Evolutionary conservation across 345 rosid genomes (phyloP), one percentile per base, ranked within the genome.

Genomic region (Citrus australasica): DNA sequence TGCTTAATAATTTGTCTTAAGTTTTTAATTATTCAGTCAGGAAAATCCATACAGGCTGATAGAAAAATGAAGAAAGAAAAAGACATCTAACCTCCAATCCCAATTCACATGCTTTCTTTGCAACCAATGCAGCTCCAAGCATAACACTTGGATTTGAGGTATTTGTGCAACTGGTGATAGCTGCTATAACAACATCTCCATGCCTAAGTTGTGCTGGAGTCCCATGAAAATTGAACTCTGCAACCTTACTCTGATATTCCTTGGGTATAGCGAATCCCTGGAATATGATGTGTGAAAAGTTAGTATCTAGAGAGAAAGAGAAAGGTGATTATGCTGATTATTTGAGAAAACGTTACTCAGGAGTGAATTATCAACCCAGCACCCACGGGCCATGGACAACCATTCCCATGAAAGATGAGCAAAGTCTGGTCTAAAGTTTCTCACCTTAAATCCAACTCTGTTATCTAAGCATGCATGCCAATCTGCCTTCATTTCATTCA

Each of bases 51-150:
- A 60, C 5, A 22, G 55, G 40, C 14, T 32, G 28, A 33, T 56
- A 76, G 40, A 61, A 63, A 58, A 61, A 30, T 46, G 60, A 76
- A 25, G 73, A 75, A 70, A 82, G 40, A 82, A 77, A 78, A 10
- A 53, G 75, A 79, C 42, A 76, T 25, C 89, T 42, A 78, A 94
- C 98, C 93, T 92, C 90, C 84, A 93, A 81, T 78, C 97, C 98
- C 66, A 90, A 81, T 11, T 93, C 98, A 79, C 93, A 93, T 60
- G 98, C 98, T 78, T 95, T 95, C 84, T 87, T 92, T 9, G 98
- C 98, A 81, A 92, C 98, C 89, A 95, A 79, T 76, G 95, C 98
- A 82, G 97, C 97, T 75, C 98, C 98, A 79, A 95, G 98, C 97
- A 95, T 92, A 17, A 95, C 98, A 83, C 94, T 95, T 5, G 98